Evolutionary conservation across 768 basidiomycete species (phyloP).

Genomic region (Termitomyces sp.): DNA sequence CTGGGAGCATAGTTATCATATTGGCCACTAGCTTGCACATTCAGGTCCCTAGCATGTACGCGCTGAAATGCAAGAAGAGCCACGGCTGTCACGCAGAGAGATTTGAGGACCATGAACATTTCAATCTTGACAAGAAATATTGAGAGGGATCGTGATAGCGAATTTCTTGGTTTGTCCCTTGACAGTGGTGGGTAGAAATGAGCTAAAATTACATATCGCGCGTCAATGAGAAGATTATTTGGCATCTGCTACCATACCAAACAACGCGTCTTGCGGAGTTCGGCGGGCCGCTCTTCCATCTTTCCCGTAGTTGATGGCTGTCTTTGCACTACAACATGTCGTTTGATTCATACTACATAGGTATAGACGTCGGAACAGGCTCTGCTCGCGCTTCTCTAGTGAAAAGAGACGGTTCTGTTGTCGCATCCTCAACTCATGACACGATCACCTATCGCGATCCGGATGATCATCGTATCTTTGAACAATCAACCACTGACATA

Average conservation of each 20-base stretch:
- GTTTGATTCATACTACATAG: slow-evolving; percentile 52
- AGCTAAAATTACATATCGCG: neutral
- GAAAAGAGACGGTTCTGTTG: slow-evolving; percentile 56
- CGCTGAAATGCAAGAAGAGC: slow-evolving; percentile 1
- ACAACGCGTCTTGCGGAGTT: neutral
- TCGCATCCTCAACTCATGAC: slow-evolving; percentile 74
- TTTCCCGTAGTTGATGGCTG: neutral
- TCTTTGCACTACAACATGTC: slow-evolving; percentile 24
- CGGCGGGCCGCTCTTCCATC: neutral
- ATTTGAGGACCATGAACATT: neutral
- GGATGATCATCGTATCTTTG: slow-evolving; percentile 87
- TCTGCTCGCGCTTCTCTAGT: slow-evolving; percentile 87
- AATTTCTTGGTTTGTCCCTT: neutral
- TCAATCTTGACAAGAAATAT: neutral
- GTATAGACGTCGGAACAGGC: slow-evolving; percentile 88
- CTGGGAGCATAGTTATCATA: neutral
- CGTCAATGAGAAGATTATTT: neutral
- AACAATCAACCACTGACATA: slow-evolving; percentile 90
- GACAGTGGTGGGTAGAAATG: neutral
- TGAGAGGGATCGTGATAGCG: neutral
- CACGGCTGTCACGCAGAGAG: neutral
- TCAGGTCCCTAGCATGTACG: slow-evolving; percentile 3
- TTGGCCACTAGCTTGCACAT: neutral
- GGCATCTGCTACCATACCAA: neutral
- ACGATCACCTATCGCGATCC: slow-evolving; percentile 86